Evolutionary conservation across 805 yeast species (phyloP), one percentile per base, ranked within the genome.

Genomic region (Saccharomyces eubayanus): DNA sequence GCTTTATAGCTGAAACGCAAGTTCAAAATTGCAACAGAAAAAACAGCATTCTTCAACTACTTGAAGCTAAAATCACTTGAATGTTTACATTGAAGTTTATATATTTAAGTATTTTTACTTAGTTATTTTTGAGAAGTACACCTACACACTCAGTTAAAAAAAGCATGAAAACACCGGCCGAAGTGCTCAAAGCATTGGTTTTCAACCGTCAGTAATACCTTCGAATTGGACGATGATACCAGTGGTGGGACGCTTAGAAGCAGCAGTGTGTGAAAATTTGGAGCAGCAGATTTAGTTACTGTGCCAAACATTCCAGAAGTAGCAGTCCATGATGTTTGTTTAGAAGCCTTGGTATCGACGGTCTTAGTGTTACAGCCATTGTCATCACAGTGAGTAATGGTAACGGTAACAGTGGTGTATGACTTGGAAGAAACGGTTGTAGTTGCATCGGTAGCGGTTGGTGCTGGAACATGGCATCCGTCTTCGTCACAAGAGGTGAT

Each of bases 401-500:
- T n/a, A 21, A 14, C 31, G 20, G 52, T n/a, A 12, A 31, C 48
- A 41, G 52, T n/a, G 12, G 31, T 45, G 48, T 36, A 24, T 12
- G 30, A 36, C 24, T 21, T 24, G 28, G 48, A 5, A 27, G 30
- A 49, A 36, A 36, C 24, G 24, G 43, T 36, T 16, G 16, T 12
- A 36, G 43, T 36, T 16, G 10, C 43, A 8, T 8, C 30, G 27
- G 40, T 47, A 14, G 49, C 48, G 3, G 53, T 46, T 31, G 53
- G 28, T 16, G 49, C 29, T 46, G 47, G 27, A 12, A 36, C 30
- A 45, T 45, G 48, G 5, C 49, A 43, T 28, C 36, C 52, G 11
- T 29, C 16, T 14, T 47, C 53, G 31, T 47, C 31, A 16, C 53
- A 51, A 30, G 53, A 51, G 27, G 53, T 51, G 40, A 51, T 51